Percentiles rank a stretch among this genome's conserved stretches.
Evolutionary conservation across 345 rosid genomes (phyloP).

Genomic region (Toxicodendron radicans): DNA sequence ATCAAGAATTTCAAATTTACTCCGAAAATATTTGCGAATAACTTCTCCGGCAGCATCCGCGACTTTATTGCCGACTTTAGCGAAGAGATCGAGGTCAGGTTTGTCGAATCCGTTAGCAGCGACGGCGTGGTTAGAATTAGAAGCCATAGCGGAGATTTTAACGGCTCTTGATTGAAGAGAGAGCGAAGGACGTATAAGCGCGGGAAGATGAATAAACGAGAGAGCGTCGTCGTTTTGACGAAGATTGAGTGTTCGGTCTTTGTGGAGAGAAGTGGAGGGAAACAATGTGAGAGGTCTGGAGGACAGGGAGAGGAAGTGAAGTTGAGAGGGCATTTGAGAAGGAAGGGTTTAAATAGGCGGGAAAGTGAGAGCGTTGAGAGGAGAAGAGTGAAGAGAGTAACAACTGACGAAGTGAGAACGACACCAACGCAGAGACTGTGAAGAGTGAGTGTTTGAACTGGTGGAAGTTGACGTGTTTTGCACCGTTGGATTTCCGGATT

Average conservation of each 20-base stretch:
- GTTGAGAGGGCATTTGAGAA: slow-evolving; percentile 24
- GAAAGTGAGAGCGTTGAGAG: slow-evolving; percentile 10
- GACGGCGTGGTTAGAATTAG: slow-evolving; percentile 24
- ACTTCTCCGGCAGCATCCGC: slow-evolving; percentile 94
- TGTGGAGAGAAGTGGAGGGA: slow-evolving; percentile 12
- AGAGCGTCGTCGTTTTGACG: background rate
- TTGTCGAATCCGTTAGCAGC: slow-evolving; percentile 15
- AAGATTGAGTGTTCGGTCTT: background rate
- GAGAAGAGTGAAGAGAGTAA: background rate
- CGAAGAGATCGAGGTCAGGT: slow-evolving; percentile 50
- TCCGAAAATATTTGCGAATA: slow-evolving; percentile 75
- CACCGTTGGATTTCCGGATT: background rate
- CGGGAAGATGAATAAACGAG: slow-evolving; percentile 24
- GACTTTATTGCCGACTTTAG: slow-evolving; percentile 52
- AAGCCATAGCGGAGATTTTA: slow-evolving; percentile 29
- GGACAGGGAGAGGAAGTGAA: slow-evolving; percentile 22
- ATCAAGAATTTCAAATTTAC: slow-evolving; percentile 77
- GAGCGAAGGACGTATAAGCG: slow-evolving; percentile 10
- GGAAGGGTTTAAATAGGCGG: slow-evolving; percentile 25
- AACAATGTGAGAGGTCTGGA: background rate
- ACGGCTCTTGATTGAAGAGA: slow-evolving; percentile 15
- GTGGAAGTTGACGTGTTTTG: slow-evolving; percentile 18
- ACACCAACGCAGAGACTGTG: background rate
- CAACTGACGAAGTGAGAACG: background rate
- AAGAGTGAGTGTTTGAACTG: background rate